Base-by-base conservation (phyloP, 116 monocot species). In the Trichopus zeylanicus region DNA sequence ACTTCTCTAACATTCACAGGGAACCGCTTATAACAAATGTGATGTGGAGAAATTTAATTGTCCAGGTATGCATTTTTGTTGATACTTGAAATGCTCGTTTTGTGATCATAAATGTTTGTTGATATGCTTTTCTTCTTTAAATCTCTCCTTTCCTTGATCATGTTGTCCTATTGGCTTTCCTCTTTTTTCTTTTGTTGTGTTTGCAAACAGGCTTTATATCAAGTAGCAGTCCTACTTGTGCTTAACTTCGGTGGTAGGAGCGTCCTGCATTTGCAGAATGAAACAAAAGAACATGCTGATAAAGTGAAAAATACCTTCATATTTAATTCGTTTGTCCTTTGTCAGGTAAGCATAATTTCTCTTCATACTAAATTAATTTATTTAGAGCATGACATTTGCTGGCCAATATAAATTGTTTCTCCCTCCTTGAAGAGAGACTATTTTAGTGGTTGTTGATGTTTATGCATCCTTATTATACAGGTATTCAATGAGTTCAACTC, bases 401-500 rank as follows among this genome's bases (percentile, higher is more conserved):
- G n/a, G n/a, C n/a, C n/a, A n/a, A n/a, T n/a, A 42, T 2, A 37
- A 37, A 11, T 37, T 37, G n/a, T 8, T 37, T 37, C 15, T 37
- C 1, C 37, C 37, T n/a, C 42, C 39, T 39, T 42, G 13, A 15
- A 42, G 42, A 42, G 13, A 0, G 4, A 15, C 12, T 13, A 15
- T 42, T 42, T 42, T 42, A 13, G 42, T 42, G n/a, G n/a, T 18
- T 42, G 13, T 9, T n/a, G n/a, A n/a, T n/a, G n/a, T n/a, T n/a
- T n/a, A n/a, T n/a, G n/a, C n/a, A n/a, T n/a, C n/a, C n/a, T n/a
- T n/a, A n/a, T n/a, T n/a, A n/a, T n/a, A n/a, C 55, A 95, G 95
- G 39, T 95, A 46, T 89, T 89, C 56, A 95, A 95, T 53, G 95
- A 95, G 74, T 89, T 95, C 80, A 95, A 95, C 63, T 63, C 95